Base-by-base conservation (phyloP, 2,329 filamentous ascomycete genomes). In the Colletotrichum sp. region DNA sequence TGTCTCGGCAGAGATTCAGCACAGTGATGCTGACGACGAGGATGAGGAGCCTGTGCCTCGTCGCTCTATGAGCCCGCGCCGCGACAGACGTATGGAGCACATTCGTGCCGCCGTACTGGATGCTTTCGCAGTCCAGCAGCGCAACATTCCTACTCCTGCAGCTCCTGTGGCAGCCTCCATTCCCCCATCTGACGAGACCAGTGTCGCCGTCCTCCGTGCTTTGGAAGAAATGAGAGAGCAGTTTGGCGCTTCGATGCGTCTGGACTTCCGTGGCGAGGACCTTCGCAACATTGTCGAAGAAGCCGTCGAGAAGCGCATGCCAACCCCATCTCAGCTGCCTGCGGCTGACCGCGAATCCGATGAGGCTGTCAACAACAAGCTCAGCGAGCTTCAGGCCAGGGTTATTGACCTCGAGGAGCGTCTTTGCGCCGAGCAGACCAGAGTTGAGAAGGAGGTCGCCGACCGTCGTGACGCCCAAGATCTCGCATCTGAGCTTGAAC, bases 11-110 rank as follows among this genome's bases (percentile, higher is more conserved):
- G 94, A 95, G 34, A 82, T 90, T 5, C 89, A 91, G 64, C 93
- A 98, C 75, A 98, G 96, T 82, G 97, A 99, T 85, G 96, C 97
- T 13, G 96, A 99, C 83, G 96, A 98, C 77, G 96, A 98, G 82
- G 96, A 98, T 79, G 96, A 98, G 27, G 95, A 93, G 72, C 90
- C 92, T 71, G 77, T 86, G 75, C 86, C 89, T 77, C 89, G 92
- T 82, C 93, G 95, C 68, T 94, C 94, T 8, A 89, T 93, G 79
- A 98, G 96, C 79, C 95, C 96, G 22, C 91, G 92, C 73, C 91
- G 93, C 77, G 95, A 98, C 81, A 93, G 93, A 80, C 95, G 92
- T 80, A 85, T 96, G 80, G 96, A 98, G 74, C 95, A 96, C 83
- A 95, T 99, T 78, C 93, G 93, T 70, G 87, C 88, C 29, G 91